Percentiles rank a stretch among this genome's conserved stretches.
phyloP scores from a whole-genome alignment of 139 green algal species.

The Nannochloris sp. region DNA sequence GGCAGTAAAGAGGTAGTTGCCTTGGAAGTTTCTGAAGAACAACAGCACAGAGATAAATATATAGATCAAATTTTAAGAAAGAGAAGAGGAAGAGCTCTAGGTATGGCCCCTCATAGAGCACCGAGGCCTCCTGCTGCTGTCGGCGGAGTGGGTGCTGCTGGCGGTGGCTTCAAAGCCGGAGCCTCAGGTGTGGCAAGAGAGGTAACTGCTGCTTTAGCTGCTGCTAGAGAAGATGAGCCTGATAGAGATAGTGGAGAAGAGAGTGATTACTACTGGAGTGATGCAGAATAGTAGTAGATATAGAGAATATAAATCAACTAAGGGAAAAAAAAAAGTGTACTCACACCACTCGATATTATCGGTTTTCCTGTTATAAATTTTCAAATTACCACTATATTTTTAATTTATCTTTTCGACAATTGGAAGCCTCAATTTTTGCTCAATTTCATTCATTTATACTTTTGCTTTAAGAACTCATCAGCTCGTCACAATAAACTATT shows the following conservation, averaged over 20 bases:
- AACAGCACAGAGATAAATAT: not conserved
- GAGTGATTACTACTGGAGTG: slow-evolving; percentile 14
- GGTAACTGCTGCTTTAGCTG: not conserved
- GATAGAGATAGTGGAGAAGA: not conserved
- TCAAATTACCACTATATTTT: too few relatives aligned
- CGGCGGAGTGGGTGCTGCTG: too few relatives aligned
- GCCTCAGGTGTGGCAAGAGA: not conserved
- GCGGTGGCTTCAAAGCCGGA: too few relatives aligned
- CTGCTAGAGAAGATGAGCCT: not conserved
- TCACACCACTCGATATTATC: too few relatives aligned
- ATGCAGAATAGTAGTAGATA: not conserved
- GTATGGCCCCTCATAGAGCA: not conserved
- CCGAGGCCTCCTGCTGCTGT: not conserved
- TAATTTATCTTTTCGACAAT: too few relatives aligned
- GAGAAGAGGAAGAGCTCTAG: not conserved
- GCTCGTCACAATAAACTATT: too few relatives aligned
- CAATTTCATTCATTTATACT: too few relatives aligned
- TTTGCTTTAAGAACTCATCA: too few relatives aligned
- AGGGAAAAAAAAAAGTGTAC: too few relatives aligned
- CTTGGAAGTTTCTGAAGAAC: too few relatives aligned
- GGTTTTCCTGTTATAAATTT: too few relatives aligned
- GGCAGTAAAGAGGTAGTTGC: not conserved
- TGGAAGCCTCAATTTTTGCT: too few relatives aligned
- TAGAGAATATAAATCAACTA: not conserved
- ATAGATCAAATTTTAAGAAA: slow-evolving; percentile 10